These are phyloP conservation scores for Coniochaeta pulveracea DNA, from an alignment of 2,329 filamentous ascomycete genomes.

Conservation along the genomic window DNA sequence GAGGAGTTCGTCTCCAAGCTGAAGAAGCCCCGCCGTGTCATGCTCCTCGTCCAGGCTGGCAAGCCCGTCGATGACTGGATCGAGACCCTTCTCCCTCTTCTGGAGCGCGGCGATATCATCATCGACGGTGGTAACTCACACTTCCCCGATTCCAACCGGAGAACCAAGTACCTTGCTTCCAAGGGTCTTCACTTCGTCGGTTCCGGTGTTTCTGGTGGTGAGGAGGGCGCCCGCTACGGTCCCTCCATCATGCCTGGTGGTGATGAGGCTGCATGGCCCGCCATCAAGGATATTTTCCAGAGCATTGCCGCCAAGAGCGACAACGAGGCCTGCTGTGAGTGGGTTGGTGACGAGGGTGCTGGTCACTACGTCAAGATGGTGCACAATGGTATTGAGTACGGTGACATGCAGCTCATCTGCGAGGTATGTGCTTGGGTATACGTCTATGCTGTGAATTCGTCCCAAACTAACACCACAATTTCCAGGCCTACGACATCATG, in stretches of 20 bases:
- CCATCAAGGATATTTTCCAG: conserved; percentile 99
- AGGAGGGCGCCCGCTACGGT: conserved; percentile 96
- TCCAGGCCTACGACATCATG: conserved; percentile 96
- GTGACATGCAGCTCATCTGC: conserved; percentile 99
- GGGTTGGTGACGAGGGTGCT: conserved; percentile 98
- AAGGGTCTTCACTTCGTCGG: conserved; percentile 97
- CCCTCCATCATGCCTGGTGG: conserved; percentile 98
- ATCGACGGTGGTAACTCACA: conserved; percentile 99
- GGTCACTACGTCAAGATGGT: conserved; percentile 99
- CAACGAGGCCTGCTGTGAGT: conserved; percentile 95
- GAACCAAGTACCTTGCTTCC: conserved; percentile 70
- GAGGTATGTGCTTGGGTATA: conserved; percentile 55
- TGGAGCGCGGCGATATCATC: conserved; percentile 89
- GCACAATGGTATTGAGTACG: conserved; percentile 99
- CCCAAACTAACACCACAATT: not conserved
- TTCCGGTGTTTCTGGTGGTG: conserved; percentile 94
- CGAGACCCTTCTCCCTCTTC: conserved; percentile 76
- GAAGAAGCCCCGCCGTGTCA: conserved; percentile 92
- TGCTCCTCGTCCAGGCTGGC: conserved; percentile 98
- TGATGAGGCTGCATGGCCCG: conserved; percentile 94
- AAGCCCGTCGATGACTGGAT: conserved; percentile 99
- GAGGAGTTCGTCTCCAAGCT: conserved; percentile 95
- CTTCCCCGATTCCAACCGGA: conserved; percentile 97
- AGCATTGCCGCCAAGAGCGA: conserved; percentile 96
- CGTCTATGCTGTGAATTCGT: not conserved